Conservation (phyloP, 2,329 filamentous ascomycete species). For the Boeremia lycopersici region DNA sequence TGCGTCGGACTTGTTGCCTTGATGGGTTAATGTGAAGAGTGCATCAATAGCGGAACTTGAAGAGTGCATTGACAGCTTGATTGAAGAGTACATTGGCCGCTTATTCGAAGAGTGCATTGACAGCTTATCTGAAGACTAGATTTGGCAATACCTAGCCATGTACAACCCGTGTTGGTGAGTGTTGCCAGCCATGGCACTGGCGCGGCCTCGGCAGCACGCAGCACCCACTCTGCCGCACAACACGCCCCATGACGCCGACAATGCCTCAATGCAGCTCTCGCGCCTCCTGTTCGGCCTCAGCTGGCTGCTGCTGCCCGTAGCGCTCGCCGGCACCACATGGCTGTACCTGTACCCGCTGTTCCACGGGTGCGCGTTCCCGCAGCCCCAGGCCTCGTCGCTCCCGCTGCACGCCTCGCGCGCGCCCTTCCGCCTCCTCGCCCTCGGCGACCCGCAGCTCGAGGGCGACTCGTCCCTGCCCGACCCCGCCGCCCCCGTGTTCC, state of each 20-base stretch:
- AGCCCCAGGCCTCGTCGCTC: slow-evolving; percentile 14
- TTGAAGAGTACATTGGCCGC: no score
- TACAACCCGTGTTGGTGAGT: no score
- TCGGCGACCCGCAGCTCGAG: slow-evolving; percentile 93
- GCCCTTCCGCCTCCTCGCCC: slow-evolving; percentile 83
- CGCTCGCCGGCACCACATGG: slow-evolving; percentile 73
- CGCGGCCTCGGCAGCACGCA: slow-evolving; percentile 11
- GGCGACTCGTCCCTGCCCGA: slow-evolving; percentile 81
- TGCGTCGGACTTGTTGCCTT: no score
- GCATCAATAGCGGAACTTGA: no score
- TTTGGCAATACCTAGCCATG: no score
- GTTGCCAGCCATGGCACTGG: no score
- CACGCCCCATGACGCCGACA: no score
- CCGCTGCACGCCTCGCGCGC: slow-evolving; percentile 52
- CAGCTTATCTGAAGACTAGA: no score
- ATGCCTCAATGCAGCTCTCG: slow-evolving; percentile 59
- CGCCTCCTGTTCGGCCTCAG: slow-evolving; percentile 53
- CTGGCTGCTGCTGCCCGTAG: slow-evolving; percentile 65
- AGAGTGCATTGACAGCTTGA: no score
- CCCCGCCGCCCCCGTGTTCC: slow-evolving; percentile 42
- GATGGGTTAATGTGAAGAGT: no score
- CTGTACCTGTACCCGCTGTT: slow-evolving; percentile 89
- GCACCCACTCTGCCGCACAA: not conserved
- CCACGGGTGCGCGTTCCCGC: slow-evolving; percentile 77
- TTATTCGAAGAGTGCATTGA: no score